These are phyloP conservation scores for Glycine latifolia DNA, from an alignment of 306 rosid species.

Conservation along the genomic window DNA sequence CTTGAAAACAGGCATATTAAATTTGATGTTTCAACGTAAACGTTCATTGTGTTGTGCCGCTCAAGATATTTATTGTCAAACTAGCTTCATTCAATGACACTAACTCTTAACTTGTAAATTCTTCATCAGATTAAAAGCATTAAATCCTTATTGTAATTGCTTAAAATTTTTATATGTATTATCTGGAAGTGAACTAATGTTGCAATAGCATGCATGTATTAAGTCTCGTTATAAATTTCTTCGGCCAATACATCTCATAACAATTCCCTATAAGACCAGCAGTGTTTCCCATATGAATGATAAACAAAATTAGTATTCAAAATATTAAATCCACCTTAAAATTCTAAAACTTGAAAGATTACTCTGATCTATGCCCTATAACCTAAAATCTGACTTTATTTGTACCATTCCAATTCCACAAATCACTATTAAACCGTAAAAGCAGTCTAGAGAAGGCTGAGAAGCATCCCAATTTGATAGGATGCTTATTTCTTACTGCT, in stretches of 20 bases:
- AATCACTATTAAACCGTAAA: background rate
- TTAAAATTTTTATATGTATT: background rate
- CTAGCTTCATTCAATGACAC: conserved; percentile 23
- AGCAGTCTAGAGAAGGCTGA: background rate
- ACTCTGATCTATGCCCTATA: background rate
- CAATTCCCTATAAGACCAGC: background rate
- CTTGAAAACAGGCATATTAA: conserved; percentile 55
- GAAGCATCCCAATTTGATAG: conserved; percentile 25
- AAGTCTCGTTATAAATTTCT: background rate
- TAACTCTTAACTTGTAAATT: conserved; percentile 11
- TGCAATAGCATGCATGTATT: background rate
- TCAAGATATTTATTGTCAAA: background rate
- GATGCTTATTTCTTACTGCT: conserved; percentile 10
- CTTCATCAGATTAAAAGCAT: conserved; percentile 4
- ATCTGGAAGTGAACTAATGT: conserved; percentile 1
- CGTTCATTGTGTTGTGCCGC: conserved; percentile 15
- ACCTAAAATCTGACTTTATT: background rate
- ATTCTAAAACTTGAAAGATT: conserved; percentile 4
- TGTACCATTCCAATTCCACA: conserved; percentile 20
- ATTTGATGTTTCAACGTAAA: conserved; percentile 37
- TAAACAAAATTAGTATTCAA: conserved; percentile 8
- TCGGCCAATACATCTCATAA: background rate
- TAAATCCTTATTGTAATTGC: conserved; percentile 1
- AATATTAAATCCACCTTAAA: conserved; percentile 30
- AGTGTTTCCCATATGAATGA: background rate